These are phyloP conservation scores for Pythium biforme DNA, from an alignment of 352 stramenopile genomes.

Conservation along the genomic window DNA sequence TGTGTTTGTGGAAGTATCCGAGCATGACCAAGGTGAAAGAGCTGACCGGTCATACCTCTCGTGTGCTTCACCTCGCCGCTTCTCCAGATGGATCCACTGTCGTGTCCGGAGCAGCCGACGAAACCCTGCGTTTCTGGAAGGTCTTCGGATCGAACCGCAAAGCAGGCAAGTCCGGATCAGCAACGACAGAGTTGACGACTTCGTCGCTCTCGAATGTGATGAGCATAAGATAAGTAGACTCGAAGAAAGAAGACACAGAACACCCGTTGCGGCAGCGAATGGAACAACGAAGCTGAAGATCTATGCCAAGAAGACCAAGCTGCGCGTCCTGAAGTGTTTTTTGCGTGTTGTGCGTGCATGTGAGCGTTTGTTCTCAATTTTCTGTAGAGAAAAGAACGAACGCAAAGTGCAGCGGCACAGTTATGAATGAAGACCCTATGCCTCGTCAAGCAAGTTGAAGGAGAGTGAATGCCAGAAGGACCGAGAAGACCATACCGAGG, in stretches of 20 bases:
- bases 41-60: slow-evolving; percentile 95
- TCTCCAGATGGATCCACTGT: slow-evolving; percentile 97
- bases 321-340: not conserved
- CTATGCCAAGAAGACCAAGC: not conserved
- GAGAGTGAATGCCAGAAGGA: not conserved
- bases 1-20: slow-evolving; percentile 99
- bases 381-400: slow-evolving; percentile 12
- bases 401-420: slow-evolving; percentile 3
- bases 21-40: slow-evolving; percentile 98
- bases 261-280: not conserved
- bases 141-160: slow-evolving; percentile 93
- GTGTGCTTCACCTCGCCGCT: slow-evolving; percentile 95
- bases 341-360: slow-evolving; percentile 5
- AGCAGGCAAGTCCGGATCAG: slow-evolving; percentile 55
- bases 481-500: not conserved
- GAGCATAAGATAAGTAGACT: slow-evolving; percentile 67
- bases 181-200: slow-evolving; percentile 50
- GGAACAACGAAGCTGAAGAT: not conserved
- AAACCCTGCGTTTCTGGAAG: slow-evolving; percentile 99
- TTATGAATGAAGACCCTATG: not conserved
- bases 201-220: slow-evolving; percentile 77
- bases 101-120: slow-evolving; percentile 96
- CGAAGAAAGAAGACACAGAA: not conserved
- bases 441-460: slow-evolving; percentile 1
- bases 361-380: slow-evolving; percentile 7